Evolutionary conservation across 768 basidiomycete species (phyloP).

Genomic region (Obba rivulosa): DNA sequence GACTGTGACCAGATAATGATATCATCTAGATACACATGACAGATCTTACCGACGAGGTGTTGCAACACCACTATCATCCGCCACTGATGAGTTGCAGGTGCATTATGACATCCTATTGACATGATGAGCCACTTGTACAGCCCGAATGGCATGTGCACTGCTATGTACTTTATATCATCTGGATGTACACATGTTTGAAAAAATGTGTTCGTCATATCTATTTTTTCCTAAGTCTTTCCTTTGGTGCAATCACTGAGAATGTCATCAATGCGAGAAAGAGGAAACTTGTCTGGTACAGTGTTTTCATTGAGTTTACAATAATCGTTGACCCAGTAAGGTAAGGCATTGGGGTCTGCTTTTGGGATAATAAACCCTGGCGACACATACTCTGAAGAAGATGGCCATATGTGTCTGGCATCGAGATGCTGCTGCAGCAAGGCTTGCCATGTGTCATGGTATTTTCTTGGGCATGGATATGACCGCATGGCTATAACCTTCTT

Average conservation of each 20-base stretch:
- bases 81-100: constrained; percentile 25
- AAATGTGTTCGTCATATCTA: constrained; percentile 38
- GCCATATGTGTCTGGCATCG: constrained; percentile 24
- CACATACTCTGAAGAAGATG: constrained; percentile 22
- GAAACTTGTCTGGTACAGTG: constrained; percentile 24
- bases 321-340: constrained; percentile 34
- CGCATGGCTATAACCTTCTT: constrained; percentile 17
- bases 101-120: constrained; percentile 34
- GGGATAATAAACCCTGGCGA: constrained; percentile 37
- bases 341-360: constrained; percentile 23
- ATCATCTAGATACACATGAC: constrained; percentile 41
- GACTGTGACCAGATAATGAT: constrained; percentile 40
- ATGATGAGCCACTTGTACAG: constrained; percentile 38
- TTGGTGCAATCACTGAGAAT: constrained; percentile 31
- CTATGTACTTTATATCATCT: constrained; percentile 28
- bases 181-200: constrained; percentile 31
- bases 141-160: constrained; percentile 33
- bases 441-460: constrained; percentile 30
- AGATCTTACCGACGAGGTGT: constrained; percentile 31
- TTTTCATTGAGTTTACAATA: constrained; percentile 28
- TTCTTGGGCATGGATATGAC: constrained; percentile 27
- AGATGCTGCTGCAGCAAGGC: constrained; percentile 29
- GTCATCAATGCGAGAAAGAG: constrained; percentile 26
- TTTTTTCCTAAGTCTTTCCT: constrained; percentile 30
- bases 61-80: constrained; percentile 29